Percentiles rank a stretch among this genome's conserved stretches.
These are phyloP conservation scores for Lactarius sp. DNA, from an alignment of 768 basidiomycete species.

Conservation along the genomic window DNA sequence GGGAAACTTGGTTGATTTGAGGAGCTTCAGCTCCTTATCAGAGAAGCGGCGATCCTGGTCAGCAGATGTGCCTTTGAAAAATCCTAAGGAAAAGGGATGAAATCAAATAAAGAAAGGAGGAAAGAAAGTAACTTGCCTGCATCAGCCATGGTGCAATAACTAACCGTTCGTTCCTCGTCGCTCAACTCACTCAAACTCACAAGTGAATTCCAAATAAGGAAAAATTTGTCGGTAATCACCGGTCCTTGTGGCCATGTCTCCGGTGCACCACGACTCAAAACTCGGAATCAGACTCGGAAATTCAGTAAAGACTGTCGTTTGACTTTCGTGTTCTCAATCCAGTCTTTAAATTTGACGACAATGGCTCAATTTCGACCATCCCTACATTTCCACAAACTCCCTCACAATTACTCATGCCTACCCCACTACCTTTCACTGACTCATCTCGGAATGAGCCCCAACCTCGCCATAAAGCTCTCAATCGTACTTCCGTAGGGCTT, in stretches of 20 bases:
- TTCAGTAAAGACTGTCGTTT: too few relatives aligned
- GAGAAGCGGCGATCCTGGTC: slow-evolving; percentile 92
- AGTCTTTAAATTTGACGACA: too few relatives aligned
- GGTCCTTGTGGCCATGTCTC: too few relatives aligned
- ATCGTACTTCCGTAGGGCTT: not conserved
- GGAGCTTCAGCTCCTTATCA: slow-evolving; percentile 88
- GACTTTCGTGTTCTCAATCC: too few relatives aligned
- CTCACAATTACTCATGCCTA: not conserved
- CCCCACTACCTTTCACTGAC: not conserved
- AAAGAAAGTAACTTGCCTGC: slow-evolving; percentile 17
- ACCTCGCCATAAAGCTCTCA: not conserved
- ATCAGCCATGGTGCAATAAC: slow-evolving; percentile 23
- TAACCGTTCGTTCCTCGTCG: not conserved
- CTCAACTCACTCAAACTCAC: too few relatives aligned
- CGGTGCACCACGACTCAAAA: too few relatives aligned
- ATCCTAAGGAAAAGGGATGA: slow-evolving; percentile 39
- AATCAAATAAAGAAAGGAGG: not conserved
- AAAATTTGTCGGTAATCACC: not conserved
- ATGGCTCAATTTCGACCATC: not conserved
- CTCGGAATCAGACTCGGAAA: too few relatives aligned
- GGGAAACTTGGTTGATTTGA: slow-evolving; percentile 89
- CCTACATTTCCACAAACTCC: not conserved
- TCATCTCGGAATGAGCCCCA: not conserved
- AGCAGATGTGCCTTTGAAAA: slow-evolving; percentile 87
- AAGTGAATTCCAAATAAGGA: not conserved